Percentiles rank a stretch among this genome's conserved stretches.
Evolutionary conservation across 345 rosid genomes (phyloP).

Genomic region (Tarenaya hassleriana): DNA sequence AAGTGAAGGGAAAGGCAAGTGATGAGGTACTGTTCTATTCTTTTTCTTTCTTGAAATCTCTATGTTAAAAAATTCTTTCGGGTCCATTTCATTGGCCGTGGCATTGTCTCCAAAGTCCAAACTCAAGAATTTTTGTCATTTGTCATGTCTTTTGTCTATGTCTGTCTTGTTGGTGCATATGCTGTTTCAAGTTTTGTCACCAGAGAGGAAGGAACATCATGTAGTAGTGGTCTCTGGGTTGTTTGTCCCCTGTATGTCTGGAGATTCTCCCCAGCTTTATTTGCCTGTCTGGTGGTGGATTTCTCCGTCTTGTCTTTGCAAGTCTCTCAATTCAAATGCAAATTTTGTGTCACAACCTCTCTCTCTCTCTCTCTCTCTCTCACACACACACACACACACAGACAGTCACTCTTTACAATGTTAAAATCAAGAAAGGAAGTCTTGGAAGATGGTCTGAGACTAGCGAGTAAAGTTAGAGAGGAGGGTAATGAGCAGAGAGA

Average conservation of each 20-base stretch:
- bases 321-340: constrained; percentile 15
- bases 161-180: constrained; percentile 18
- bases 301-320: constrained; percentile 15
- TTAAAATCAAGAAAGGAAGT: no score
- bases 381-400: no score
- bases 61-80: constrained; percentile 25
- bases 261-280: constrained; percentile 16
- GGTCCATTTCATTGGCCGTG: constrained; percentile 27
- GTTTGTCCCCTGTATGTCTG: neutral
- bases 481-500: constrained; percentile 33
- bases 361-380: constrained; percentile 4
- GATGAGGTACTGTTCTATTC: constrained; percentile 19
- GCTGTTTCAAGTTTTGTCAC: constrained; percentile 23
- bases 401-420: no score
- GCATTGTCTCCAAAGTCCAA: no score
- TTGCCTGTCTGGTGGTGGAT: constrained; percentile 24
- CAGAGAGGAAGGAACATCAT: constrained; percentile 27
- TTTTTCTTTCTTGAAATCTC: constrained; percentile 7
- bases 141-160: constrained; percentile 18
- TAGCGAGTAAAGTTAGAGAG: constrained; percentile 34
- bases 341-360: constrained; percentile 21
- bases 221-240: constrained; percentile 22
- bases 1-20: constrained; percentile 32
- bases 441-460: no score
- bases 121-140: constrained; percentile 8